These are phyloP conservation scores for Funneliformis mosseae DNA, from an alignment of 192 early-diverging fungal genomes.

Conservation along the genomic window DNA sequence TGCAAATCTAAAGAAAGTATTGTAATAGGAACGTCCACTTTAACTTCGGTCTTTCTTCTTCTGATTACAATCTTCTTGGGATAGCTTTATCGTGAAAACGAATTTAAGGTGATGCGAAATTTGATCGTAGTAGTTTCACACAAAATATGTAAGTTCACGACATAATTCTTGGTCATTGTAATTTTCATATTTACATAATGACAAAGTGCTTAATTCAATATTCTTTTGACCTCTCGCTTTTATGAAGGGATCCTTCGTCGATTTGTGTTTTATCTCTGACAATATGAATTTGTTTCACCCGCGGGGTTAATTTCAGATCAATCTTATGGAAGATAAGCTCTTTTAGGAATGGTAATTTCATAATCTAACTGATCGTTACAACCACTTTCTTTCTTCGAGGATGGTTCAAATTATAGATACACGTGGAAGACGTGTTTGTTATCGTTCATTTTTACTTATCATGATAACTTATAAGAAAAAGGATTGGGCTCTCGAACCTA, in stretches of 20 bases:
- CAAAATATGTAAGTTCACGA: background rate
- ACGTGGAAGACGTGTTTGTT: background rate
- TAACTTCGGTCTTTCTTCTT: background rate
- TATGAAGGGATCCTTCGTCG: background rate
- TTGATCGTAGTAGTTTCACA: background rate
- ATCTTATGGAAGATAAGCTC: conserved; percentile 7
- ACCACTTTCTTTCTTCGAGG: background rate
- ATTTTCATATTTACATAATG: background rate
- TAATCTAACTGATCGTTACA: background rate
- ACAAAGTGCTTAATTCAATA: background rate
- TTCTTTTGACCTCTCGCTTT: background rate
- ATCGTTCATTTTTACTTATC: no score
- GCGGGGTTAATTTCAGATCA: background rate
- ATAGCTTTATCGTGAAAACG: background rate
- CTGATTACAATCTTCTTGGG: background rate
- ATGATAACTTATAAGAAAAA: no score
- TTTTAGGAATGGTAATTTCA: conserved; percentile 7
- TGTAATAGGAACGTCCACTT: background rate
- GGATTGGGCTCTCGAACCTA: no score
- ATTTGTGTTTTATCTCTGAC: background rate
- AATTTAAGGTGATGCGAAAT: conserved; percentile 6
- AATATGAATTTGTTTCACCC: background rate
- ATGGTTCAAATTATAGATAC: background rate
- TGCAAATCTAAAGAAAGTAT: conserved; percentile 20
- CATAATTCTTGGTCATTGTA: background rate